These are phyloP conservation scores for Blastobotrys peoriensis DNA, from an alignment of 805 yeast species.

Conservation along the genomic window DNA sequence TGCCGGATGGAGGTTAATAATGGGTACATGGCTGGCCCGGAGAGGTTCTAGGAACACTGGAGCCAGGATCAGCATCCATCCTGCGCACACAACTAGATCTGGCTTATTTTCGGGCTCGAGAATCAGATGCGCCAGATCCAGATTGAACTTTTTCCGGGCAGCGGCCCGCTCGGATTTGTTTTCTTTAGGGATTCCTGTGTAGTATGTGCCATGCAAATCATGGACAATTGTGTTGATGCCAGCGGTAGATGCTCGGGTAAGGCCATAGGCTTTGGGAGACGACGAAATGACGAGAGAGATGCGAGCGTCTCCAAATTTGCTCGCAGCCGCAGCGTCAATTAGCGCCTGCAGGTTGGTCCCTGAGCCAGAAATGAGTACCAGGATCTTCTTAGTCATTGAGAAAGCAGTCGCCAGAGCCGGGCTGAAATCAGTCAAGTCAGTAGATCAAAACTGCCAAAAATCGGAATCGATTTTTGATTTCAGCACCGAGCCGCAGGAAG, in stretches of 20 bases:
- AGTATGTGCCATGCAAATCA: slow-evolving; percentile 57
- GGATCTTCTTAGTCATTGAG: slow-evolving; percentile 33
- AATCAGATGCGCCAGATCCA: slow-evolving; percentile 67
- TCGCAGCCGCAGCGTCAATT: slow-evolving; percentile 58
- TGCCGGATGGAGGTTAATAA: slow-evolving; percentile 94
- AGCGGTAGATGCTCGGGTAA: slow-evolving; percentile 67
- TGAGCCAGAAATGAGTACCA: slow-evolving; percentile 87
- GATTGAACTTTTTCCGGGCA: slow-evolving; percentile 69
- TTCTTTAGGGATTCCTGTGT: slow-evolving; percentile 67
- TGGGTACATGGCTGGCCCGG: slow-evolving; percentile 55
- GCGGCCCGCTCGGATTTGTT: slow-evolving; percentile 48
- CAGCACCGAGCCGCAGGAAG: no score
- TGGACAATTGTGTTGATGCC: slow-evolving; percentile 67
- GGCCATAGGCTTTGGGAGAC: slow-evolving; percentile 77
- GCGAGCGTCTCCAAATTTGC: slow-evolving; percentile 34
- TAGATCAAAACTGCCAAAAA: no score
- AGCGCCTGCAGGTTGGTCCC: slow-evolving; percentile 96
- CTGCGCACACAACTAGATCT: slow-evolving; percentile 91
- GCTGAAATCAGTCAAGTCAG: no score
- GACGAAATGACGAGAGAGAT: slow-evolving; percentile 83
- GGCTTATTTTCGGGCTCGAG: slow-evolving; percentile 54
- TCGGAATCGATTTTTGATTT: no score
- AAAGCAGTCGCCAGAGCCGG: no score
- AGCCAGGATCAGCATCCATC: slow-evolving; percentile 94
- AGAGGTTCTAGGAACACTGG: slow-evolving; percentile 67